Evolutionary conservation across 257 asterid genomes (phyloP).

Genomic region (Paraleonurus japonicus): DNA sequence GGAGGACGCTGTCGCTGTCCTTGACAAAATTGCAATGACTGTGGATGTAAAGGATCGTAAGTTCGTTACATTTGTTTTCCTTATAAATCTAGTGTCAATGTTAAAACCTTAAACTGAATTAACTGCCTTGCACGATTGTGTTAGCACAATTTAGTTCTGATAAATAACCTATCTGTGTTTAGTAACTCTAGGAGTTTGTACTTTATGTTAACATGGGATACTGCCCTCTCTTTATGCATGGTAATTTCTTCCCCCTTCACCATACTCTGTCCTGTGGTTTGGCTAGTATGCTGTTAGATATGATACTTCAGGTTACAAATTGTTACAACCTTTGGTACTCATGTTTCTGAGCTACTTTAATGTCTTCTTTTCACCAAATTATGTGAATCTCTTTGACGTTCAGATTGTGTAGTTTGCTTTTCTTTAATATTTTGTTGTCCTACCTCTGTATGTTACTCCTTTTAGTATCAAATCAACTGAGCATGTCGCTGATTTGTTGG

Average conservation of each 20-base stretch:
- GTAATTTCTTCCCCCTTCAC: neutral
- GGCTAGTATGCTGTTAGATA: neutral
- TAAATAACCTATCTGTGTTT: neutral
- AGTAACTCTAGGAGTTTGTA: neutral
- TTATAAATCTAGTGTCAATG: neutral
- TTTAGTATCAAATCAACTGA: conserved; percentile 1
- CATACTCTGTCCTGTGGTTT: neutral
- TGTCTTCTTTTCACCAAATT: neutral
- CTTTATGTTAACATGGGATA: neutral
- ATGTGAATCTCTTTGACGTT: neutral
- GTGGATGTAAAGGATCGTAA: conserved; percentile 87
- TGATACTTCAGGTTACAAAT: neutral
- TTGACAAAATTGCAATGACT: conserved; percentile 85
- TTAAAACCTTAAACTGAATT: neutral
- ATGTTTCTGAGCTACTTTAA: neutral
- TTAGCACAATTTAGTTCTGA: neutral
- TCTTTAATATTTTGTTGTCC: neutral
- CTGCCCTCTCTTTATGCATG: neutral
- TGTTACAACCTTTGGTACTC: neutral
- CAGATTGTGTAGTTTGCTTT: neutral
- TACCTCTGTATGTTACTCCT: neutral
- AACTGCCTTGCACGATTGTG: neutral
- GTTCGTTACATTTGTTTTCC: conserved; percentile 27
- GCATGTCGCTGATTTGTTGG: neutral
- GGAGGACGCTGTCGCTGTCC: conserved; percentile 85